Base-by-base conservation (phyloP, 257 asterid species). In the Ocimum tenuiflorum region DNA sequence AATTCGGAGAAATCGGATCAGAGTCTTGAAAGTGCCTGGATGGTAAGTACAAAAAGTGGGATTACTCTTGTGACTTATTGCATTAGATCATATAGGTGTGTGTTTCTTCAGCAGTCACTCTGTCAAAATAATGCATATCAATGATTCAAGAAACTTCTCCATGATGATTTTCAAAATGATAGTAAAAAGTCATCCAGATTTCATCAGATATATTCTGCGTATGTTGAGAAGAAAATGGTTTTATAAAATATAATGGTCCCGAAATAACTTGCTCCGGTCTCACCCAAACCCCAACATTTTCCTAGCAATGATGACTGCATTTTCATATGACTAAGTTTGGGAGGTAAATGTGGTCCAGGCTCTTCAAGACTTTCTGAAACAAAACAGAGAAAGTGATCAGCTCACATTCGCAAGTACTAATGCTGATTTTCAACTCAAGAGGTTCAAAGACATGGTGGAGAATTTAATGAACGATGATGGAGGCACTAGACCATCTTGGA, bases 21-120 rank as follows among this genome's bases (percentile, higher is more conserved):
- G 78, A 85, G 95, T 73, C 85, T 86, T 54, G 97, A 94, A 77
- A 79, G 55, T 73, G 96, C 96, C 41, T 88, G 99, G 99, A 80
- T 72, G 85, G 97, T 90, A 77, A 78, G 81, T 72, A 31, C 36
- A 22, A 48, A 10, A n/a, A 18, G 23, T 67, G 60, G 42, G 53
- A 58, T 60, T 56, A 13, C 42, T 54, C 52, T 38, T 36, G 59
- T 67, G 20, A 42, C 54, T 50, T 39, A 27, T 43, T 33, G 35
- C 69, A 48, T 17, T 35, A 19, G 49, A 51, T 36, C 38, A 38
- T 41, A 54, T 54, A 42, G 23, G 33, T 42, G 13, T 20, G 50
- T 0, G 38, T 53, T 49, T 14, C 41, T 8, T 3, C 47, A 13
- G 53, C 45, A 33, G 31, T 27, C 55, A 43, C 27, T 8, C 24